phyloP scores from a whole-genome alignment of 1,284 basidiomycete species.

The Cutaneotrichosporon sp. region DNA sequence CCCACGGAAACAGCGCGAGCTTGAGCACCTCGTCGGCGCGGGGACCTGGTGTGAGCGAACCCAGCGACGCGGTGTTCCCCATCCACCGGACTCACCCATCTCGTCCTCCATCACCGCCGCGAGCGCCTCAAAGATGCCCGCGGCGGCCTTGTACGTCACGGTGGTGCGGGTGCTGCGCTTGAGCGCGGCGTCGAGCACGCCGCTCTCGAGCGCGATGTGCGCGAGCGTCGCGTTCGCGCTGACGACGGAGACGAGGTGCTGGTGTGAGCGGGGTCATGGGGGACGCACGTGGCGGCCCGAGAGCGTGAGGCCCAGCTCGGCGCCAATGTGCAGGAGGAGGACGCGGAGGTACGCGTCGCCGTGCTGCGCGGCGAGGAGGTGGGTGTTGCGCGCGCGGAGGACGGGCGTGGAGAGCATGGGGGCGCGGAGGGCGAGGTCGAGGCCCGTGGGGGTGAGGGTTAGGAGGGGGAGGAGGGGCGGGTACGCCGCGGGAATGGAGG shows the following conservation, averaged over 20 bases:
- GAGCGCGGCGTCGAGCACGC: neutral
- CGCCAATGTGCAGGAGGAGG: neutral
- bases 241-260: constrained; percentile 1
- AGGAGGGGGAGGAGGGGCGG: neutral
- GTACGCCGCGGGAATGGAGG: neutral
- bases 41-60: neutral
- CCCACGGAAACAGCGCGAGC: neutral
- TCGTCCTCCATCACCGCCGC: neutral
- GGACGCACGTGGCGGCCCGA: neutral
- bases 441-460: neutral
- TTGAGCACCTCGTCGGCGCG: neutral
- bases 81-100: neutral
- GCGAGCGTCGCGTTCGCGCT: constrained; percentile 2
- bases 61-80: no score
- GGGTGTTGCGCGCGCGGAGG: neutral
- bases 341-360: neutral
- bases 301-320: neutral
- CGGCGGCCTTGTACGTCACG: neutral
- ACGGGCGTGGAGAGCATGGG: neutral
- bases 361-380: constrained; percentile 1
- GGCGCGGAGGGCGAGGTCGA: neutral
- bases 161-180: neutral
- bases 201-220: constrained; percentile 5
- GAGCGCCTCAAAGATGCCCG: constrained; percentile 1
- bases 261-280: neutral